Evolutionary conservation across 2,329 filamentous ascomycete species (phyloP).

Genomic region (Westerdykella ornata): DNA sequence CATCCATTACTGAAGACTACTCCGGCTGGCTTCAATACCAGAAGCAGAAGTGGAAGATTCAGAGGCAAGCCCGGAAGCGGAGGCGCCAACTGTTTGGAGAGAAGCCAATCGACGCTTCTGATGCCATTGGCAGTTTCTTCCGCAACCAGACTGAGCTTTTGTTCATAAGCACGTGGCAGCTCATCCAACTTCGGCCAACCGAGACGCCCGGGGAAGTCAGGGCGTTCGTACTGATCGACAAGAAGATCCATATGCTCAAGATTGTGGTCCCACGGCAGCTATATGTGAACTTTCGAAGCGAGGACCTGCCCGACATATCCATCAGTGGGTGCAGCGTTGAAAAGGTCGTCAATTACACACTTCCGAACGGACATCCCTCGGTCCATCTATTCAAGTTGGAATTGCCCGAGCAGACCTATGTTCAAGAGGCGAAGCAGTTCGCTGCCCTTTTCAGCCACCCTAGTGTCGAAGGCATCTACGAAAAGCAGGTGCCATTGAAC

Average conservation of each 20-base stretch:
- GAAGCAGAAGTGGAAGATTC: constrained; percentile 98
- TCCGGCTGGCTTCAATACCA: constrained; percentile 83
- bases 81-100: constrained; percentile 92
- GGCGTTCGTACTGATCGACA: constrained; percentile 87
- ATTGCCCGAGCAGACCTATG: constrained; percentile 80
- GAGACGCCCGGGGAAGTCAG: constrained; percentile 79
- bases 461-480: constrained; percentile 95
- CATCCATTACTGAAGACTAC: constrained; percentile 79
- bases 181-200: constrained; percentile 77
- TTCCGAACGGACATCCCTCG: constrained; percentile 92
- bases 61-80: constrained; percentile 80
- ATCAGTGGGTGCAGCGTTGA: constrained; percentile 82
- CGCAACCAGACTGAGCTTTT: constrained; percentile 85
- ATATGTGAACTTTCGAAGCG: constrained; percentile 84
- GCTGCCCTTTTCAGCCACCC: constrained; percentile 79
- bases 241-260: constrained; percentile 81
- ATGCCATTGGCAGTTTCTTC: constrained; percentile 66
- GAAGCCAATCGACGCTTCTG: constrained; percentile 55
- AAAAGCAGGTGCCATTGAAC: constrained; percentile 82
- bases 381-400: constrained; percentile 91
- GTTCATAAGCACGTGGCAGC: constrained; percentile 91
- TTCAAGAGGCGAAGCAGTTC: constrained; percentile 77
- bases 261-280: constrained; percentile 83
- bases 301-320: constrained; percentile 81
- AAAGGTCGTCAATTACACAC: constrained; percentile 83